Evolutionary conservation across 1,139 yeast genomes (phyloP), one percentile per base, ranked within the genome.

Genomic region (Eremothecium coryli): DNA sequence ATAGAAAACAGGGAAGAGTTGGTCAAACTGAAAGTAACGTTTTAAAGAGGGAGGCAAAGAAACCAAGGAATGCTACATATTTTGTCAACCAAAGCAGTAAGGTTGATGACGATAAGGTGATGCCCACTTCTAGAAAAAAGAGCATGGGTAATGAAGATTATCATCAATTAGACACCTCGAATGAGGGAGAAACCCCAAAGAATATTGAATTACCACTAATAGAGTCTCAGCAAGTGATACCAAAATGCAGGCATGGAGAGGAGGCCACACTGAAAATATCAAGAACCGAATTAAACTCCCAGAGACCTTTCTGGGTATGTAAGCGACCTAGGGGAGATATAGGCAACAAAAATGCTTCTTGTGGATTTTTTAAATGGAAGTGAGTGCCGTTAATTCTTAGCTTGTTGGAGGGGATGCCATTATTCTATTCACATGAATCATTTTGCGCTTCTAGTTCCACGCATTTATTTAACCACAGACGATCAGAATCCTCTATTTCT

Each of bases 241-340:
- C 22, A 20, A n/a, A 11, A 4, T 76, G 84, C 49, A 56, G 61
- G 12, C 82, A 76, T 47, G 61, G 65, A 3, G 65, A 67, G 32
- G 58, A 62, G 3, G 69, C 80, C 32, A 58, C 66, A 10, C 44
- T 75, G 34, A 64, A 70, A 45, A 70, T 77, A 0, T 66, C 75
- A 1, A 66, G 58, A 40, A 69, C 68, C 2, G 44, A 52, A 5
- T 62, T 54, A 32, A 65, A 62, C 41, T 73, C 64, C 38, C 82
- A 82, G 0, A 65, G 58, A 38, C 71, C 67, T 45, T 76, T 75
- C 44, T 76, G 82, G 82, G 66, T 73, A 26, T 76, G 84, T 48
- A 44, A 63, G 0, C 58, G 62, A 39, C 56, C 62, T 5, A 43
- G 42, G 28, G 64, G 64, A 8, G 52, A 46, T 24, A 35, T 45